Base-by-base conservation (phyloP, 2,329 filamentous ascomycete species). In the Graphiopsis chlorocephala region DNA sequence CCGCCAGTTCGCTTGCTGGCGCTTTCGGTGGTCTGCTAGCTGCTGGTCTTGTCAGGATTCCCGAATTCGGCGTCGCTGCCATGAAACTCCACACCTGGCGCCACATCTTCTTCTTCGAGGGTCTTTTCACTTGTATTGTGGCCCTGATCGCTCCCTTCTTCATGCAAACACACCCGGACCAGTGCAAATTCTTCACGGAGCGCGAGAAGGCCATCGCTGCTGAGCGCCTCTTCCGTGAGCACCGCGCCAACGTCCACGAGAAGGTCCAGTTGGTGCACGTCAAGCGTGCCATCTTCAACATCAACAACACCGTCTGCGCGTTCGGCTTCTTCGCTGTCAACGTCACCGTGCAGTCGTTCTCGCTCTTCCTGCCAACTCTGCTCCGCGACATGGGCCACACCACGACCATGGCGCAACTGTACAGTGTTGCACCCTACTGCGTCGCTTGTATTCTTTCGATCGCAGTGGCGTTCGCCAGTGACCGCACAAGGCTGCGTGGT, bases 381-480 rank as follows among this genome's bases (percentile, higher is more conserved):
- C 88, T 91, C 35, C 79, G 83, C 65, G 89, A 88, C 6, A 82
- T 91, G 5, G 83, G 85, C n/a, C 90, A 88, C 74, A 81, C 77
- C 64, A 79, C 82, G 17, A 85, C 88, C 57, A 77, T 81, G 26
- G 75, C 73, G 15, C 73, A 76, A 59, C 69, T 76, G 23, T 64
- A 64, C 56, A 59, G 53, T 59, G 62, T 64, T 26, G 50, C 63
- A 26, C 63, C 63, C 4, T 57, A 59, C 59, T 61, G 68, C 29
- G 68, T 66, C 28, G 70, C 69, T 25, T 69, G 65, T 11, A 65
- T 69, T 12, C 57, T 70, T 26, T 69, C 69, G 1, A 68, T 70
- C 20, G 25, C 65, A 17, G 67, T 73, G 29, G 70, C 70, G 3
- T 72, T 70, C 35, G 61, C 71, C 48, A 68, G 68, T 47, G 70